Base-by-base conservation (phyloP, 768 basidiomycete species). In the Austroboletus eburneus region DNA sequence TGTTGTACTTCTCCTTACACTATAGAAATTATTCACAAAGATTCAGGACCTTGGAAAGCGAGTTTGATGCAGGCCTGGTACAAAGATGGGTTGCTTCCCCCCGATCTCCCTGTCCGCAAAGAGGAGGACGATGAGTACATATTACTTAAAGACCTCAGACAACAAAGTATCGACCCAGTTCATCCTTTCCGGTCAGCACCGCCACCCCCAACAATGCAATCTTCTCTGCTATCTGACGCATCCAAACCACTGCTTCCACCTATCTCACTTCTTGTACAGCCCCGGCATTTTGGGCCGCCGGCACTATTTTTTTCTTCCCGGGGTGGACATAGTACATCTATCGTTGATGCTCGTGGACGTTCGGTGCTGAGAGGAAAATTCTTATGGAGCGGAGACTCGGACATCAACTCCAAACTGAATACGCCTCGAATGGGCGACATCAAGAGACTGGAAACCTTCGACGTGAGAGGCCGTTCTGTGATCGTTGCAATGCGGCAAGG, bases 41-140 rank as follows among this genome's bases (percentile, higher is more conserved):
- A 38, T 51, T 32, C 14, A 91, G 89, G 90, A 29, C 90, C 89
- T 18, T 91, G 90, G 90, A 88, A 87, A 59, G 74, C 85, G n/a
- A 77, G 81, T 20, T 72, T 91, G 38, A 92, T 92, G 89, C 88
- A 91, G 59, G 78, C 82, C 4, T 92, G 89, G 89, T 90, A 87
- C 59, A 87, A 85, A 58, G 90, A 92, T 50, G 87, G 86, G 9
- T 64, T 90, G 17, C 72, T 92, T 20, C 90, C 90, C 3, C 83
- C 83, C 0, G 87, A 91, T 58, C 77, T 92, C 8, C 90, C 90
- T 4, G 81, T 91, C 13, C 74, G 87, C 51, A 75, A 82, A 36
- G 90, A 91, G 59, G 83, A 84, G 56, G 89, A 90, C 33, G 57
- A 70, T 0, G 80, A 79, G 2, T 91, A 81, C 58, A 74, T 76